These are phyloP conservation scores for Mycothermus thermophilus DNA, from an alignment of 495 filamentous ascomycete genomes.

Conservation along the genomic window DNA sequence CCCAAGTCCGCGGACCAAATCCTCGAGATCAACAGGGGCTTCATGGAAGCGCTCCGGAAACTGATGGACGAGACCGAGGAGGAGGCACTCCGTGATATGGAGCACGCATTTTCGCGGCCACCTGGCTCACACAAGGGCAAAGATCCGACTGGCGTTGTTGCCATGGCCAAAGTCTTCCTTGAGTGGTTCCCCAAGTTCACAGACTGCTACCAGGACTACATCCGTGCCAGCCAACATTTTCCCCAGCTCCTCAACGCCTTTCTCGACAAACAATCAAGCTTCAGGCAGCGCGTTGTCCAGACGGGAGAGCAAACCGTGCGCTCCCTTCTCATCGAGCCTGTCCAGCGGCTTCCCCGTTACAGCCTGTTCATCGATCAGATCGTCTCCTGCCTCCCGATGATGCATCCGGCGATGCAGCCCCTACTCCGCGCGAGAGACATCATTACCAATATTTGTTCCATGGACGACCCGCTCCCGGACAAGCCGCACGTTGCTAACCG, in stretches of 20 bases:
- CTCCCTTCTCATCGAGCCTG: conserved; percentile 90
- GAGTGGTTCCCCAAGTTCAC: conserved; percentile 88
- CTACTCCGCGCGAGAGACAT: conserved; percentile 80
- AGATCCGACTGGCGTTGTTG: conserved; percentile 60
- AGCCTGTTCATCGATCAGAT: conserved; percentile 94
- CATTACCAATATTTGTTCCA: conserved; percentile 86
- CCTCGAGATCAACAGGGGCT: conserved; percentile 61
- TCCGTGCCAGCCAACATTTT: conserved; percentile 72
- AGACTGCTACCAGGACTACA: conserved; percentile 79
- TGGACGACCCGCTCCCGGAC: conserved; percentile 55
- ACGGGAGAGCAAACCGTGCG: conserved; percentile 83
- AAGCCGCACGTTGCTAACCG: conserved; percentile 57
- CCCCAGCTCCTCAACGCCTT: conserved; percentile 63
- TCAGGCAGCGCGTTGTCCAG: conserved; percentile 62
- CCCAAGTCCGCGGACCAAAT: conserved; percentile 67
- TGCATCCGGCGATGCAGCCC: conserved; percentile 64
- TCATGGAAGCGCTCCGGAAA: conserved; percentile 57
- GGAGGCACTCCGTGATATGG: conserved; percentile 57
- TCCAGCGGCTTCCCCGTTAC: conserved; percentile 89
- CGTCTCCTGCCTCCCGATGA: conserved; percentile 62
- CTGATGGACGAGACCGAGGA: conserved; percentile 75
- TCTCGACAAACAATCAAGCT: conserved; percentile 63
- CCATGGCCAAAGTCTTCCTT: conserved; percentile 62
- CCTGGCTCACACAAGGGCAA: conserved; percentile 41
- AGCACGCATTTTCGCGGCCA: conserved; percentile 26